These are phyloP conservation scores for Geotrichum europaeum DNA, from an alignment of 1,139 yeast genomes.

Conservation along the genomic window DNA sequence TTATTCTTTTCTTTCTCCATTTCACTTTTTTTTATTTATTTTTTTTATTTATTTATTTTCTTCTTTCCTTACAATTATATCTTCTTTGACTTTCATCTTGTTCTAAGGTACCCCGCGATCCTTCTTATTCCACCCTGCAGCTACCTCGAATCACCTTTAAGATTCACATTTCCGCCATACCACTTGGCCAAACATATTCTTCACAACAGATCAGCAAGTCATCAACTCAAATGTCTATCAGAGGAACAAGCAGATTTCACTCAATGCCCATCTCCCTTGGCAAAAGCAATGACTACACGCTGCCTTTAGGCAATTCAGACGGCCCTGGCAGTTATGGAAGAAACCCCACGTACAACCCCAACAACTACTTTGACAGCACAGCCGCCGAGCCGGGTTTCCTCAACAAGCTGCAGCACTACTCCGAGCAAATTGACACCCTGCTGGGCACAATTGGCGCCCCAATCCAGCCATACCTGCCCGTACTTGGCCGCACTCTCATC, in stretches of 20 bases:
- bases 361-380: slow-evolving; percentile 2
- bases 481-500: slow-evolving; percentile 80
- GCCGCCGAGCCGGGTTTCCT: slow-evolving; percentile 6
- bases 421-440: slow-evolving; percentile 32
- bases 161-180: not conserved
- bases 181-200: not conserved
- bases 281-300: slow-evolving; percentile 11
- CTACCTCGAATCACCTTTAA: not conserved
- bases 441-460: slow-evolving; percentile 37
- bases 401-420: slow-evolving; percentile 20
- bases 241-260: slow-evolving; percentile 18
- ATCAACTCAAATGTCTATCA: slow-evolving; percentile 13
- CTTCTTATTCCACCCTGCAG: not conserved
- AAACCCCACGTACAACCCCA: slow-evolving; percentile 8
- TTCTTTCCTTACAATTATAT: not conserved
- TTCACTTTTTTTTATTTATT: not conserved
- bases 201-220: not conserved
- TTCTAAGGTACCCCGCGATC: not conserved
- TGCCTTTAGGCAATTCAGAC: slow-evolving; percentile 15
- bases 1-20: not conserved
- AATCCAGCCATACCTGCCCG: slow-evolving; percentile 49
- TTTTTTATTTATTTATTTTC: not conserved
- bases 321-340: slow-evolving; percentile 9
- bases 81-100: not conserved
- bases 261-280: slow-evolving; percentile 18